phyloP scores from a whole-genome alignment of 305 asterid species.

The Plantago coronopus region DNA sequence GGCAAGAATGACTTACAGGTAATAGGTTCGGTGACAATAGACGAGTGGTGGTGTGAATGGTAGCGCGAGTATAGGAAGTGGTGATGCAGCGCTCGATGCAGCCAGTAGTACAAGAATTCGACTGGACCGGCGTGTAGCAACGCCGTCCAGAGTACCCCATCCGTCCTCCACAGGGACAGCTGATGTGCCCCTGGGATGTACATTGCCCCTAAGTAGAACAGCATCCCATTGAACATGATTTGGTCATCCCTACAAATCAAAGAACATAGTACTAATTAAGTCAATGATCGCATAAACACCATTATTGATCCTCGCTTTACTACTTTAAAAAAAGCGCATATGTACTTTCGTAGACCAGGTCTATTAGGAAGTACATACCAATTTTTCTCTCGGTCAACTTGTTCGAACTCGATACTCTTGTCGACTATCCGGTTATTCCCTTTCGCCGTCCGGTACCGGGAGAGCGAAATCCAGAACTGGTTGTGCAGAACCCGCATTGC shows the following conservation, averaged over 20 bases:
- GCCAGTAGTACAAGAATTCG: conserved; percentile 85
- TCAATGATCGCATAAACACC: no score
- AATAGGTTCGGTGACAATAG: conserved; percentile 85
- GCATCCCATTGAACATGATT: conserved; percentile 53
- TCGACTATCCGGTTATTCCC: conserved; percentile 27
- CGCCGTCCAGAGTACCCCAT: conserved; percentile 46
- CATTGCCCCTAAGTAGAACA: conserved; percentile 38
- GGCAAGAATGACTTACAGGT: conserved; percentile 42
- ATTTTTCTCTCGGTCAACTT: conserved; percentile 23
- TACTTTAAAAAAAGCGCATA: no score
- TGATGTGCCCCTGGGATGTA: conserved; percentile 25
- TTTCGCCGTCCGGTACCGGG: conserved; percentile 28
- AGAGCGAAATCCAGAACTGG: conserved; percentile 26
- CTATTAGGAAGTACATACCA: background rate
- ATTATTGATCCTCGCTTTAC: no score
- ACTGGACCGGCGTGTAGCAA: conserved; percentile 66
- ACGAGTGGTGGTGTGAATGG: conserved; percentile 92
- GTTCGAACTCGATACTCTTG: conserved; percentile 26
- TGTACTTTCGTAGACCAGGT: no score
- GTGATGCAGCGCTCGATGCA: conserved; percentile 88
- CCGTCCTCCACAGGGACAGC: conserved; percentile 66
- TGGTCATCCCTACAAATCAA: conserved; percentile 66
- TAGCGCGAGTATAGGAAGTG: conserved; percentile 85
- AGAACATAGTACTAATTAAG: background rate
- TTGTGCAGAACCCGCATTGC: conserved; percentile 9